phyloP scores from a whole-genome alignment of 768 basidiomycete genomes.

The Exsudoporus frostii region DNA sequence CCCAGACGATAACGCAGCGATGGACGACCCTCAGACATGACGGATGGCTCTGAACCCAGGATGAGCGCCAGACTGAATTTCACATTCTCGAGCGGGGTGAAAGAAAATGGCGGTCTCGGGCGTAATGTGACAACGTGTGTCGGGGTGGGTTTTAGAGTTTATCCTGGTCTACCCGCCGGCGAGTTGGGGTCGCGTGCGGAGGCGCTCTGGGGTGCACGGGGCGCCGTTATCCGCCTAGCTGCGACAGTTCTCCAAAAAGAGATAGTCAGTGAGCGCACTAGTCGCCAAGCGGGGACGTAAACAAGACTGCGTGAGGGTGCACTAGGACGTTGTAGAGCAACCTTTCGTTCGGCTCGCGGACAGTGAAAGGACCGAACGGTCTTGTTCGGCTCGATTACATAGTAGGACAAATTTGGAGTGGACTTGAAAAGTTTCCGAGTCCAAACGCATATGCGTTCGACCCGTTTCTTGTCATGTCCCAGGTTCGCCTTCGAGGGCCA shows the following conservation, averaged over 20 bases:
- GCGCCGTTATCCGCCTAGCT: not conserved
- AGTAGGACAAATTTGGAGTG: slow-evolving; percentile 24
- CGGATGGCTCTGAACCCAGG: not conserved
- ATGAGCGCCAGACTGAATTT: not conserved
- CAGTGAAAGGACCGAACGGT: not conserved
- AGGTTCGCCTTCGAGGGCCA: slow-evolving; percentile 9
- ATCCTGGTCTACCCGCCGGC: not conserved
- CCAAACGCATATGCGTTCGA: slow-evolving; percentile 5
- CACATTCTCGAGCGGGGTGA: not conserved
- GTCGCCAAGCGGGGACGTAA: no score
- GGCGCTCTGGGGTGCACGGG: not conserved
- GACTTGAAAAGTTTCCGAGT: slow-evolving; percentile 22
- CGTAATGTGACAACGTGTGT: not conserved
- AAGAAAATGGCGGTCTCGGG: not conserved
- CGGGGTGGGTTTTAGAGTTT: not conserved
- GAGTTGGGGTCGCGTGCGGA: not conserved
- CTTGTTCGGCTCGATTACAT: slow-evolving; percentile 12
- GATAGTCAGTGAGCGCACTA: no score
- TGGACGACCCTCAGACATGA: not conserved
- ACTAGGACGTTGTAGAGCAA: no score
- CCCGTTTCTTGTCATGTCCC: slow-evolving; percentile 19
- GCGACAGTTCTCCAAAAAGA: no score
- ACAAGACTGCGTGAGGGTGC: not conserved
- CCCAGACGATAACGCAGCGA: not conserved
- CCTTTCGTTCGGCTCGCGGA: not conserved